Evolutionary conservation across 495 filamentous ascomycete genomes (phyloP).

Genomic region (Talaromyces stipitatus): DNA sequence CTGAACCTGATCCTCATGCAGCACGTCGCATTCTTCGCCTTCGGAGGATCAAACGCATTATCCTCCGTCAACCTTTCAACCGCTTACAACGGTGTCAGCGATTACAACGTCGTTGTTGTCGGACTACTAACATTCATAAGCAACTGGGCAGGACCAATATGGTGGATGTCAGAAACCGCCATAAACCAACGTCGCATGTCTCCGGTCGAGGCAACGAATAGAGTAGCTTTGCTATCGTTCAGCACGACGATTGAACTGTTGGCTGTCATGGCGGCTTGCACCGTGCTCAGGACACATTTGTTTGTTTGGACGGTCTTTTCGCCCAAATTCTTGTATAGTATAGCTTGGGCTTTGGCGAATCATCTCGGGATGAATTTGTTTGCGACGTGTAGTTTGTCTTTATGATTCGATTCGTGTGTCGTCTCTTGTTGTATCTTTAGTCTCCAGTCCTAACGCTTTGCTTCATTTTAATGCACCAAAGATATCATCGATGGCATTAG

Average conservation of each 20-base stretch:
- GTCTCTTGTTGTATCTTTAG: slow-evolving; percentile 2
- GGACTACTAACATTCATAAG: slow-evolving; percentile 74
- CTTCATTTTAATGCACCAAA: slow-evolving; percentile 45
- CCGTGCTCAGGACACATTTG: slow-evolving; percentile 73
- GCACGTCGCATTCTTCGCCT: slow-evolving; percentile 78
- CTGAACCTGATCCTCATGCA: slow-evolving; percentile 61
- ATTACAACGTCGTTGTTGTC: slow-evolving; percentile 59
- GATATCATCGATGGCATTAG: slow-evolving; percentile 55
- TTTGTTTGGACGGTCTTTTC: slow-evolving; percentile 99
- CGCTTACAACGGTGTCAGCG: slow-evolving; percentile 73
- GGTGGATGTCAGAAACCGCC: slow-evolving; percentile 62
- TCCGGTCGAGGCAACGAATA: slow-evolving; percentile 16
- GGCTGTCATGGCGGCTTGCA: slow-evolving; percentile 85
- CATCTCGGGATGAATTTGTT: slow-evolving; percentile 62
- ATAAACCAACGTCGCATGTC: slow-evolving; percentile 41
- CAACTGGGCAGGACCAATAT: slow-evolving; percentile 90
- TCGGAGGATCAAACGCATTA: slow-evolving; percentile 86
- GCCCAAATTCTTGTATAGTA: slow-evolving; percentile 87
- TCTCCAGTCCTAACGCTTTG: too few species aligned
- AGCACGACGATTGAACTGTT: slow-evolving; percentile 52
- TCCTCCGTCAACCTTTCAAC: slow-evolving; percentile 78
- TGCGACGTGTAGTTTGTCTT: slow-evolving; percentile 14
- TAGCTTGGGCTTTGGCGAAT: slow-evolving; percentile 78
- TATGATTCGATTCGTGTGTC: not conserved
- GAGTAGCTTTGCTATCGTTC: slow-evolving; percentile 56